Base-by-base conservation (phyloP, 805 yeast species). In the Wickerhamiella cacticola region DNA sequence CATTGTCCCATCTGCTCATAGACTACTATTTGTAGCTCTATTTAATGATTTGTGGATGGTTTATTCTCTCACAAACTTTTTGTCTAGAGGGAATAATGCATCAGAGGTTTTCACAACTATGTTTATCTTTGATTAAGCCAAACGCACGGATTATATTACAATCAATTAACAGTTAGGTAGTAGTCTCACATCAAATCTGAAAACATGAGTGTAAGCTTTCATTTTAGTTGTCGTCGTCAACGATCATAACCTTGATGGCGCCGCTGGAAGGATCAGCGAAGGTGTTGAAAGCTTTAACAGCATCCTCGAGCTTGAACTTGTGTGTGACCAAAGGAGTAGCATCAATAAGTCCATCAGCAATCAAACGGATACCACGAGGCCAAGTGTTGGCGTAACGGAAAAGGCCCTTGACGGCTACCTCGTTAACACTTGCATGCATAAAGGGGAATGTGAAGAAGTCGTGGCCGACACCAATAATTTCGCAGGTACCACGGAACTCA, bases 301-400 rank as follows among this genome's bases (percentile, higher is more conserved):
- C 74, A 10, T 72, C 64, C 52, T 72, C 74, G 34, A 75, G 61
- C 22, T 60, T 57, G 63, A 70, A 72, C 47, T 64, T 62, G 60
- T 74, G 78, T 2, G 78, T 73, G 36, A 75, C 73, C 43, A 75
- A 61, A n/a, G 60, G 54, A 55, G 68, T 68, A 25, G 72, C 72
- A 44, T 71, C 63, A 45, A 72, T 59, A 15, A 68, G 64, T 16
- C 71, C 71, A 45, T 68, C 69, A 42, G 67, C 61, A 50, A 75
- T 63, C 51, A 75, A 60, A 25, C 72, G 68, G 52, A 75, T 74
- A 10, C 70, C 74, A n/a, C 74, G 66, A 16, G 79, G 79, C 78
- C 78, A 75, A 18, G 77, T 68, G 55, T 72, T 74, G 49, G 72
- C 70, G 60, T 75, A 75, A 53, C 79, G 66, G 65, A 73, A 74